Conservation (phyloP, 2,329 filamentous ascomycete genomes). For the Mycosphaerella arachidis region DNA sequence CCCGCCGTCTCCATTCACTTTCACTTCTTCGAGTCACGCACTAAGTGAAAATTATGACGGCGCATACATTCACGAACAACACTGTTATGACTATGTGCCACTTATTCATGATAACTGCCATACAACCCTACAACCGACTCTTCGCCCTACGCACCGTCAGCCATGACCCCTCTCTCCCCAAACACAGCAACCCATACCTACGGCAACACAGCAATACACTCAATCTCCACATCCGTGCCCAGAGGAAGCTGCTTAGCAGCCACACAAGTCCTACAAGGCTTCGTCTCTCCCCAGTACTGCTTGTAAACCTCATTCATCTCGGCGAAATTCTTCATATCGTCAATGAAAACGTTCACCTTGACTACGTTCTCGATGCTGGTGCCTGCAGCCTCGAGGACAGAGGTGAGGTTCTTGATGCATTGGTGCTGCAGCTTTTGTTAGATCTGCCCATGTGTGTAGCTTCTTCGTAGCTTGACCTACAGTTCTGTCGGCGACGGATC, state of each 20-base stretch:
- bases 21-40: not conserved
- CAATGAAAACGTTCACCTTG: conserved; percentile 64
- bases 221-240: conserved; percentile 52
- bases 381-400: conserved; percentile 58
- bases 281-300: conserved; percentile 31
- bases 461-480: conserved; percentile 34
- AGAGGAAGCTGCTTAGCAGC: conserved; percentile 49
- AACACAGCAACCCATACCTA: conserved; percentile 15
- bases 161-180: not conserved
- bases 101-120: not conserved
- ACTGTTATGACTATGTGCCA: not conserved
- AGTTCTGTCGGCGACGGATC: conserved; percentile 52
- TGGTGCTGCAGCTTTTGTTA: conserved; percentile 38
- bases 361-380: conserved; percentile 57
- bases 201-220: conserved; percentile 43
- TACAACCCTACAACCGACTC: not conserved
- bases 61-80: no score
- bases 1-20: not conserved
- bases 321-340: conserved; percentile 61
- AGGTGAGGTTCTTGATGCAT: conserved; percentile 55
- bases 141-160: not conserved
- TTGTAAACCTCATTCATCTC: conserved; percentile 54
- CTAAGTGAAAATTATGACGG: no score
- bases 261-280: conserved; percentile 41
- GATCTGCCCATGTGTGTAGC: no score